Base-by-base conservation (phyloP, 139 green algal species). In the Pleodorina starrii region DNA sequence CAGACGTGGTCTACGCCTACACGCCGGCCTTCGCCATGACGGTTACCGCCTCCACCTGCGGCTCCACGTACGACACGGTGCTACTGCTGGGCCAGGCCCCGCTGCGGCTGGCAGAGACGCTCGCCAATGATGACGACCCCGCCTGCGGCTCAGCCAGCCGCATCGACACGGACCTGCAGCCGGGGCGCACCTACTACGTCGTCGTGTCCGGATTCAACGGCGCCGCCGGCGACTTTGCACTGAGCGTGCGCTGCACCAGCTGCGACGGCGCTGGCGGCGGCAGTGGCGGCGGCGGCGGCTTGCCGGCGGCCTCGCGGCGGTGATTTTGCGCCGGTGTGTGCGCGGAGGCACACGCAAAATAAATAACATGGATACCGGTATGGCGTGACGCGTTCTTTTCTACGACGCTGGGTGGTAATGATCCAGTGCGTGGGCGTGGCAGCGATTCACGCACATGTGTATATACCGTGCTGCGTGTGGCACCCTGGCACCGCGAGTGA, bases 1-100 rank as follows among this genome's bases (percentile, higher is more conserved):
- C 89, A 0, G 93, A 95, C 32, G 92, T 95, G 12, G 91, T 93
- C 29, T 95, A 95, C 87, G 63, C 75, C 51, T 90, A 84, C 85
- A 91, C 74, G 5, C 77, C 91, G 0, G 4, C 75, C 0, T 11
- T 1, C 0, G n/a, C 84, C 69, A 63, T 83, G 60, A 73, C 77
- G 0, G 84, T 95, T 1, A 77, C 77, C 40, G 66, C 94, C 32
- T 89, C 48, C 84, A 95, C 92, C 21, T 96, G 93, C 59, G 93
- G 93, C 84, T 94, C 90, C 3, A 43, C 74, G 5, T 95, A 87
- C 74, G 93, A 96, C 90, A 96, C 93, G 1, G 84, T 89, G 35
- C 84, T 89, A 69, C 48, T 83, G 35, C 48, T 89, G 84, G 84
- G 84, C 0, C 36, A 32, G 32, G 16, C 38, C 5, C 5, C 38